Conservation (phyloP, 2,329 filamentous ascomycete species). For the Tolypocladium capitatum region DNA sequence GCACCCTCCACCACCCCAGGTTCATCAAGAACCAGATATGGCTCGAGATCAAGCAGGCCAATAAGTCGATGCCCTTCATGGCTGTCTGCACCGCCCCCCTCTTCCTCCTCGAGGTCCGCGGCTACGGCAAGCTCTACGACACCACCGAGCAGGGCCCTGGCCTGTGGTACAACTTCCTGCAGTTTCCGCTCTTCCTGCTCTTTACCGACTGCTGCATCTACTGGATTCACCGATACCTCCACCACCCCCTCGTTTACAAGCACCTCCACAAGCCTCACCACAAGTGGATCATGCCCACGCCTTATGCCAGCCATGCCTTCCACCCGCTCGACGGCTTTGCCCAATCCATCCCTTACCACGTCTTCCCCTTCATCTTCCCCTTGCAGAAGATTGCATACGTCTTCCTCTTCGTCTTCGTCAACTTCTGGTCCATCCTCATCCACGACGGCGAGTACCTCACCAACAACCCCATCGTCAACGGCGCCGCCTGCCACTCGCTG, state of each 20-base stretch:
- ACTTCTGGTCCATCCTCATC: slow-evolving; percentile 95
- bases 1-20: slow-evolving; percentile 77
- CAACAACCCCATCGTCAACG: slow-evolving; percentile 84
- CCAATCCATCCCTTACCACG: slow-evolving; percentile 81
- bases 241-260: slow-evolving; percentile 70
- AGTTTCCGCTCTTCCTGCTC: slow-evolving; percentile 77
- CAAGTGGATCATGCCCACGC: slow-evolving; percentile 99
- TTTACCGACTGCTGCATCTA: slow-evolving; percentile 90
- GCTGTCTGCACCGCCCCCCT: slow-evolving; percentile 66
- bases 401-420: slow-evolving; percentile 77
- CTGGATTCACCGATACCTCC: slow-evolving; percentile 77
- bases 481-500: slow-evolving; percentile 70
- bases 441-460: slow-evolving; percentile 91
- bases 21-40: slow-evolving; percentile 89
- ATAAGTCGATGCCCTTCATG: slow-evolving; percentile 68
- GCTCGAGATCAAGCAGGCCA: slow-evolving; percentile 73
- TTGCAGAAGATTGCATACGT: slow-evolving; percentile 86
- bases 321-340: slow-evolving; percentile 85
- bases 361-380: slow-evolving; percentile 87
- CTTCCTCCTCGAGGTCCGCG: slow-evolving; percentile 73
- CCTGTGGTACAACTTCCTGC: slow-evolving; percentile 61
- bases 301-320: slow-evolving; percentile 86
- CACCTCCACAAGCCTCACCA: slow-evolving; percentile 91
- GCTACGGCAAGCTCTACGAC: slow-evolving; percentile 81
- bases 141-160: slow-evolving; percentile 62